These are phyloP conservation scores for Gloeophyllum trabeum DNA, from an alignment of 768 basidiomycete genomes.

Conservation along the genomic window DNA sequence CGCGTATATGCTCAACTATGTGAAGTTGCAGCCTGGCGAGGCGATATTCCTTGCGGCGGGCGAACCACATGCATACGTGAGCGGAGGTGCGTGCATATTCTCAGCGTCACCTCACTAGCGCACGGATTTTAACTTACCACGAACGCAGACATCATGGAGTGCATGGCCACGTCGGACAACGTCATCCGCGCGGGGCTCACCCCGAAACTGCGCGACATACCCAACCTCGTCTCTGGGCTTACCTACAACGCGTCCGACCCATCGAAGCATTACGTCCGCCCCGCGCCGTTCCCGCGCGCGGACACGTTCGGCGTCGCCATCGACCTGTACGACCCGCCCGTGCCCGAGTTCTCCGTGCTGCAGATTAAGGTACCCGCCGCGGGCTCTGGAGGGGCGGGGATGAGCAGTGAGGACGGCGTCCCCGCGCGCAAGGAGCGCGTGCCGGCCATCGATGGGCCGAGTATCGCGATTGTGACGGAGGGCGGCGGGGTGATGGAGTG, in stretches of 20 bases:
- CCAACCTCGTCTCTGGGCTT: conserved; percentile 77
- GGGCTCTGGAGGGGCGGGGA: too few relatives aligned
- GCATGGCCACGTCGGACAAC: conserved; percentile 99
- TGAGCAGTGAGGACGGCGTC: too few relatives aligned
- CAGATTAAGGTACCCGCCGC: conserved; percentile 36
- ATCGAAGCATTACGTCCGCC: conserved; percentile 57
- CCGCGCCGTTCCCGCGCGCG: conserved; percentile 34
- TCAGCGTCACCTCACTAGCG: background rate
- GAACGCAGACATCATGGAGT: conserved; percentile 84
- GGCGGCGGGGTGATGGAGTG: conserved; percentile 51
- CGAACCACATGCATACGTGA: conserved; percentile 94
- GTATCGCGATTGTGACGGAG: conserved; percentile 66
- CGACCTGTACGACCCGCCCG: conserved; percentile 80
- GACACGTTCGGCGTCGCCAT: conserved; percentile 15
- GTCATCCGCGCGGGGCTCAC: conserved; percentile 98
- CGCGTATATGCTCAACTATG: conserved; percentile 79
- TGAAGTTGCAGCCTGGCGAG: conserved; percentile 69
- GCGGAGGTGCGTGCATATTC: conserved; percentile 53
- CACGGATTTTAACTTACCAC: too few relatives aligned
- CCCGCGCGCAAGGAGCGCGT: too few relatives aligned
- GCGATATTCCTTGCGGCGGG: conserved; percentile 94
- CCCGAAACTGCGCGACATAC: conserved; percentile 90
- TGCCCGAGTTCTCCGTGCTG: conserved; percentile 88
- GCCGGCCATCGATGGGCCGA: conserved; percentile 66
- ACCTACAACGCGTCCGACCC: conserved; percentile 73